Evolutionary conservation across 1,284 basidiomycete genomes (phyloP), one percentile per base, ranked within the genome.

Genomic region (Meira nashicola): DNA sequence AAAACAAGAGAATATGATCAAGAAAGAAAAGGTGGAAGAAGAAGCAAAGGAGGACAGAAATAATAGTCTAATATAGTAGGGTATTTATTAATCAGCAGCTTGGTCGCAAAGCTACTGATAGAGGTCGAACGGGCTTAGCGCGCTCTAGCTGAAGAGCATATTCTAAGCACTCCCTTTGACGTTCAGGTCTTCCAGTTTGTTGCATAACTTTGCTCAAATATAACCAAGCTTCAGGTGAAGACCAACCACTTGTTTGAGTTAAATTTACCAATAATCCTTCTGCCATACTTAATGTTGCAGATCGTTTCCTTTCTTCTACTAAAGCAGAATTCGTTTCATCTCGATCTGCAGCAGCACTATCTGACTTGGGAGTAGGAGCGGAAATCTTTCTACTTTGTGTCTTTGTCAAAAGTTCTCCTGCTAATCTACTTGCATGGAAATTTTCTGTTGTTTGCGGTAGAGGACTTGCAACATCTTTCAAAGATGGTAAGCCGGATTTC

Each of bases 161-260:
- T 55, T 70, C 63, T 7, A 78, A 66, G 37, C 67, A 68, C 47
- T 71, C 67, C 11, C 68, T 57, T 48, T 67, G 66, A 55, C 66
- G 46, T 52, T 63, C 60, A 12, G 55, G 43, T 1, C 71, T 53
- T 0, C 60, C 50, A 19, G 68, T 65, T 15, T 62, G 55, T 55
- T 65, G 57, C 17, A 66, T 60, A 17, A 74, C 67, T 47, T 72
- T 63, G 2, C 63, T 69, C 41, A 78, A 52, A 55, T 66, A 70
- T 38, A 72, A 60, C 76, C 76, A 78, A 1, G 76, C 76, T 50
- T 76, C 76, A 47, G 71, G 67, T 50, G 59, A 47, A 48, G 70
- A 68, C 70, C 70, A 71, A 1, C 73, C 76, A 12, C 54, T 55
- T 14, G 60, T 65, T 28, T 66, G 62, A 33, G 73, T 76, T 37